These are phyloP conservation scores for Syzygium aqueum DNA, from an alignment of 345 rosid genomes.

Conservation along the genomic window DNA sequence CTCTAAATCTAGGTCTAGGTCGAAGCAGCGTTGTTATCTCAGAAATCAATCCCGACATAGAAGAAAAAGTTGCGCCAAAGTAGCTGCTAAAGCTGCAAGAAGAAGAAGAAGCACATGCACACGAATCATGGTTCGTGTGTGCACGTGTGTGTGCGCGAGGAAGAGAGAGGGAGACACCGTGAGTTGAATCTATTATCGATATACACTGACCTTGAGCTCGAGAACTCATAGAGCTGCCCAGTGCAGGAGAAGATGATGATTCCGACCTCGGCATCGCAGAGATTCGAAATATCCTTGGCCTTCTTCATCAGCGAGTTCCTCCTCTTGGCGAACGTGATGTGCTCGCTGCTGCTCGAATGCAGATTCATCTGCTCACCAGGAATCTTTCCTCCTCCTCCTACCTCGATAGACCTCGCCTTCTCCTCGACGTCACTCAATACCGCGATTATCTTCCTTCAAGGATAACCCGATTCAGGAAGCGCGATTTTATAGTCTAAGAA, in stretches of 20 bases:
- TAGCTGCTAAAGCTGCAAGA: neutral
- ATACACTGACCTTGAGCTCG: conserved; percentile 26
- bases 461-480: neutral
- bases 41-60: neutral
- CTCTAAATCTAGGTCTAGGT: neutral
- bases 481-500: neutral
- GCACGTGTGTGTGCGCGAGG: neutral
- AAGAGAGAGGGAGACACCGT: neutral
- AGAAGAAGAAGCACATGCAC: neutral
- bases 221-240: conserved; percentile 26
- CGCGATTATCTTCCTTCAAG: neutral
- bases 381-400: neutral
- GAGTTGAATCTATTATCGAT: neutral
- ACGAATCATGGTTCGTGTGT: neutral
- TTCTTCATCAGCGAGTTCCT: conserved; percentile 24
- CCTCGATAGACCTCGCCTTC: neutral
- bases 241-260: conserved; percentile 34
- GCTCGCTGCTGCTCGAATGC: conserved; percentile 1
- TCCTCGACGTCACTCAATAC: neutral
- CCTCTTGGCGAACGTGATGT: conserved; percentile 28
- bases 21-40: neutral
- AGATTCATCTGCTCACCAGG: neutral
- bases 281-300: conserved; percentile 26
- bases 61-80: neutral
- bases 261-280: conserved; percentile 31